phyloP scores from a whole-genome alignment of 2,329 filamentous ascomycete species.

The Dichotomopilus funicola region DNA sequence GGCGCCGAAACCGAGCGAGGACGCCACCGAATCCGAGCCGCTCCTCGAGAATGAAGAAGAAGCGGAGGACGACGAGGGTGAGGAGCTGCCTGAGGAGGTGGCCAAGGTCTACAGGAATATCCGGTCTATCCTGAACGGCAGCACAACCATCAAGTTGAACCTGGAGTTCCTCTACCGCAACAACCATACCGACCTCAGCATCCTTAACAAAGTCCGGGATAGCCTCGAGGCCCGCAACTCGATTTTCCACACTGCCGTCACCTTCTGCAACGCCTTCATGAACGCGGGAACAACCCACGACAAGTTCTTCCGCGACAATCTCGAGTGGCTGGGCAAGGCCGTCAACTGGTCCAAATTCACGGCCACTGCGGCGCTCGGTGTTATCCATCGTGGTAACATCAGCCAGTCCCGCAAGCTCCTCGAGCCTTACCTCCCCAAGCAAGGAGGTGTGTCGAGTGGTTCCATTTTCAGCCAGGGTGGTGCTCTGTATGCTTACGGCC shows the following conservation, averaged over 20 bases:
- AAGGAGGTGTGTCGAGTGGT: slow-evolving; percentile 65
- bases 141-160: slow-evolving; percentile 89
- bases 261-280: slow-evolving; percentile 98
- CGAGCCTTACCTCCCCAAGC: slow-evolving; percentile 85
- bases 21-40: slow-evolving; percentile 40
- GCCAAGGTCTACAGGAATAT: slow-evolving; percentile 57
- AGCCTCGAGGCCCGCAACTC: slow-evolving; percentile 93
- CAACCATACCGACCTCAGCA: slow-evolving; percentile 85
- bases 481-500: slow-evolving; percentile 86
- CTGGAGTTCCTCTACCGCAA: slow-evolving; percentile 95
- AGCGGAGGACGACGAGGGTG: slow-evolving; percentile 51
- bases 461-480: slow-evolving; percentile 95
- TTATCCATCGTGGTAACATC: slow-evolving; percentile 93
- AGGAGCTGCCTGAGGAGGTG: slow-evolving; percentile 47
- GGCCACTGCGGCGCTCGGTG: slow-evolving; percentile 88
- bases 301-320: slow-evolving; percentile 95
- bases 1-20: slow-evolving; percentile 39
- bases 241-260: slow-evolving; percentile 96
- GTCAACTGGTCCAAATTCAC: slow-evolving; percentile 99
- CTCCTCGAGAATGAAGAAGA: slow-evolving; percentile 44
- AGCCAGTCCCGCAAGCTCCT: slow-evolving; percentile 88
- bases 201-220: slow-evolving; percentile 93
- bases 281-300: slow-evolving; percentile 97
- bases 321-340: slow-evolving; percentile 96
- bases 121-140: slow-evolving; percentile 69